These are phyloP conservation scores for Fusarium compactum DNA, from an alignment of 2,329 filamentous ascomycete genomes.

Conservation along the genomic window DNA sequence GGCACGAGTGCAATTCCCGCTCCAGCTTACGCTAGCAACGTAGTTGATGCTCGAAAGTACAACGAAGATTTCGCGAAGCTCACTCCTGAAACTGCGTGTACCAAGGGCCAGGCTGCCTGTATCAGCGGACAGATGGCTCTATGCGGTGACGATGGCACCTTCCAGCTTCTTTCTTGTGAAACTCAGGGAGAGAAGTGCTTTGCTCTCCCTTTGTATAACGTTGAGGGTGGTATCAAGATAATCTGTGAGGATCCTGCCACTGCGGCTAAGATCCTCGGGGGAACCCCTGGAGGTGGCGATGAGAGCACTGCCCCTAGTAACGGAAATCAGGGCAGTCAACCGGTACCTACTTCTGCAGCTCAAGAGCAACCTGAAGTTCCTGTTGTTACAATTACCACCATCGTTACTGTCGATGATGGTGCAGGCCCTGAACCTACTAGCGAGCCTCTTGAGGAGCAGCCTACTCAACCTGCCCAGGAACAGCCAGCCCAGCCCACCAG, in stretches of 20 bases:
- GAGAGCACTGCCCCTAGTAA: conserved; percentile 18
- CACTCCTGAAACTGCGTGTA: conserved; percentile 61
- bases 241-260: conserved; percentile 58
- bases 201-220: conserved; percentile 65
- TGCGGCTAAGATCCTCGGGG: conserved; percentile 59
- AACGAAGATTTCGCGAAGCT: conserved; percentile 62
- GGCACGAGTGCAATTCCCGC: conserved; percentile 57
- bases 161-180: conserved; percentile 55
- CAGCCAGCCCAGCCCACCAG: conserved; percentile 20
- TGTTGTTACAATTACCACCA: conserved; percentile 49
- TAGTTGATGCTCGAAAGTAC: conserved; percentile 58
- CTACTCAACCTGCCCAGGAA: conserved; percentile 12
- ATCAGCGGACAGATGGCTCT: conserved; percentile 62
- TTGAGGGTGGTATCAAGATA: conserved; percentile 59
- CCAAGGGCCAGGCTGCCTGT: conserved; percentile 62
- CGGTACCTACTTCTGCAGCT: conserved; percentile 28
- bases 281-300: conserved; percentile 14
- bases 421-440: conserved; percentile 23
- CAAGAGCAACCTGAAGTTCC: conserved; percentile 34
- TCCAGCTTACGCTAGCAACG: conserved; percentile 58
- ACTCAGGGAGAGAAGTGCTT: conserved; percentile 57
- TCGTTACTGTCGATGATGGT: conserved; percentile 48
- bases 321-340: conserved; percentile 14
- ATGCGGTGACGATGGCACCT: conserved; percentile 59
- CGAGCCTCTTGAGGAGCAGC: conserved; percentile 18